phyloP scores from a whole-genome alignment of 441 rosid species.

The Corymbia citriodora region DNA sequence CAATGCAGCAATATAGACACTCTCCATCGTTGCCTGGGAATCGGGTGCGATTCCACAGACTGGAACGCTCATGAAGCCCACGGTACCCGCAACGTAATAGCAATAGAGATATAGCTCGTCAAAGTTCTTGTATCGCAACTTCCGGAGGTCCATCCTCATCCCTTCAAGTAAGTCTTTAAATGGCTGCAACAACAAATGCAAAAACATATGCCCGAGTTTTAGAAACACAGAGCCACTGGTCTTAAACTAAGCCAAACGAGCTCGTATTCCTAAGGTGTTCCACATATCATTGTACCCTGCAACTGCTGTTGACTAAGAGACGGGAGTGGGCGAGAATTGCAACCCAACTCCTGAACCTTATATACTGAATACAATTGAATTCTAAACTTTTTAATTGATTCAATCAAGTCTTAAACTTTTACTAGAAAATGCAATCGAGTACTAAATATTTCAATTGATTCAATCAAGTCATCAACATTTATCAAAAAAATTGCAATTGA shows the following conservation, averaged over 20 bases:
- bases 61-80: conserved; percentile 78
- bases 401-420: background rate
- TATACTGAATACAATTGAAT: background rate
- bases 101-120: conserved; percentile 84
- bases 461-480: background rate
- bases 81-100: conserved; percentile 79
- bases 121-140: conserved; percentile 62
- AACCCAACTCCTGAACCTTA: background rate
- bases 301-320: background rate
- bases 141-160: conserved; percentile 80
- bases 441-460: background rate
- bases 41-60: conserved; percentile 83
- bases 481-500: background rate
- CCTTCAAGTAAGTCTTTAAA: conserved; percentile 92
- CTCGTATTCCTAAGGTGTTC: background rate
- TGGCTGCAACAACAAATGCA: conserved; percentile 30
- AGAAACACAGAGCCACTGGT: background rate
- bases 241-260: background rate
- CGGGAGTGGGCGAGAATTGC: background rate
- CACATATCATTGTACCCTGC: background rate
- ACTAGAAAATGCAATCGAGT: background rate
- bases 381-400: background rate
- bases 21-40: conserved; percentile 63
- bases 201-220: background rate
- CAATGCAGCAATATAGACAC: conserved; percentile 67